These are phyloP conservation scores for Choanephora cucurbitarum DNA, from an alignment of 371 early-diverging fungal genomes.

Conservation along the genomic window DNA sequence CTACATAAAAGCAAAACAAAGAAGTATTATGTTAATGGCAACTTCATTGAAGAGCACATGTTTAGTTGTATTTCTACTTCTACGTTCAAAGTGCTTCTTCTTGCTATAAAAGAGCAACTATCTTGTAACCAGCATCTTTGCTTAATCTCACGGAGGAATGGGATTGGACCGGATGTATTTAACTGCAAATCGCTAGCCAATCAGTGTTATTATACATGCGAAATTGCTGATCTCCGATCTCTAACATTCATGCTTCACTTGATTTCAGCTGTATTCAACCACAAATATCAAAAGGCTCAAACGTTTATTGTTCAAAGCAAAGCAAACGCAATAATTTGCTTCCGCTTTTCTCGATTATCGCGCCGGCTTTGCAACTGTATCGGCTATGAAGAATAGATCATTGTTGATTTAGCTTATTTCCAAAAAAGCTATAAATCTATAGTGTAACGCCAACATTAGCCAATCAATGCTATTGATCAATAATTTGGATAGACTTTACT, in stretches of 20 bases:
- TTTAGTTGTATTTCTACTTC: too few species aligned
- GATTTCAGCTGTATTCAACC: too few species aligned
- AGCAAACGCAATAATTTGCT: too few species aligned
- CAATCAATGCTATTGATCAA: conserved; percentile 12
- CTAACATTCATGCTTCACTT: background rate
- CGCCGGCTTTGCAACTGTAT: too few species aligned
- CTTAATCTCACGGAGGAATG: background rate
- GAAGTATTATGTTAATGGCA: too few species aligned
- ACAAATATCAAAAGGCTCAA: too few species aligned
- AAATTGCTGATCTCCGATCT: conserved; percentile 9
- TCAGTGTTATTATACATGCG: background rate
- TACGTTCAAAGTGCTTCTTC: too few species aligned
- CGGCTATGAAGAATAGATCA: background rate
- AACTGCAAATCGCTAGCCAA: conserved; percentile 1
- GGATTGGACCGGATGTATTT: background rate
- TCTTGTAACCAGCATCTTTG: background rate
- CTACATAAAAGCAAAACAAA: too few species aligned
- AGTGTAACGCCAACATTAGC: conserved; percentile 7
- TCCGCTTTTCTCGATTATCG: too few species aligned
- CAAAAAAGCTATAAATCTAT: background rate
- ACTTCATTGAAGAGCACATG: too few species aligned
- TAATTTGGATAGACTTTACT: background rate
- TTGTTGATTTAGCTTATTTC: background rate
- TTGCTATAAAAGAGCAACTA: background rate
- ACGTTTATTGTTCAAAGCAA: too few species aligned